Evolutionary conservation across 2,329 filamentous ascomycete species (phyloP).

Genomic region (Lasiodiplodia theobromae): DNA sequence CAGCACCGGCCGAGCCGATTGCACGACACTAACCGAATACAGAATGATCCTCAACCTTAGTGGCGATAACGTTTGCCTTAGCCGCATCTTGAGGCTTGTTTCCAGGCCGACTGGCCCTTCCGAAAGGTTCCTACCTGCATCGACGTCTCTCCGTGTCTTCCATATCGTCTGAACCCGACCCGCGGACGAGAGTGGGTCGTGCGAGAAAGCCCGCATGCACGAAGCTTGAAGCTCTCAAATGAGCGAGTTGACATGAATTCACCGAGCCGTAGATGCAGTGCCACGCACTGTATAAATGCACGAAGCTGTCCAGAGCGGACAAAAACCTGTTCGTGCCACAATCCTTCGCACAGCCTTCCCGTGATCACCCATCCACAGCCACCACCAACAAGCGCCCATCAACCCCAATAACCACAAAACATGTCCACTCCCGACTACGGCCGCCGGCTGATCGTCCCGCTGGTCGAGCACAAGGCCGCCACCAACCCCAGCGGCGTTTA

Average conservation of each 20-base stretch:
- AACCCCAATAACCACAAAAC: neutral
- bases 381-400: no score
- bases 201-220: neutral
- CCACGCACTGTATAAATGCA: no score
- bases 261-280: neutral
- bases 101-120: neutral
- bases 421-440: neutral
- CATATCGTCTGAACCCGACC: neutral
- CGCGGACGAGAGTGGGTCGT: neutral
- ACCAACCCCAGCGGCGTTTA: neutral
- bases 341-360: no score
- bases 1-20: neutral
- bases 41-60: neutral
- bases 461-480: conserved; percentile 1
- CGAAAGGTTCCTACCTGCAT: neutral
- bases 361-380: neutral
- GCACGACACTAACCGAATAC: neutral
- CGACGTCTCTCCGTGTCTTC: neutral
- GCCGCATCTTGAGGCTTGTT: neutral
- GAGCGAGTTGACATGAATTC: neutral
- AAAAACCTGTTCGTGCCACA: no score
- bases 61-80: neutral
- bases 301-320: no score
- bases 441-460: conserved; percentile 1
- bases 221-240: neutral